These are phyloP conservation scores for Lachnellula arida DNA, from an alignment of 2,329 filamentous ascomycete species.

Conservation along the genomic window DNA sequence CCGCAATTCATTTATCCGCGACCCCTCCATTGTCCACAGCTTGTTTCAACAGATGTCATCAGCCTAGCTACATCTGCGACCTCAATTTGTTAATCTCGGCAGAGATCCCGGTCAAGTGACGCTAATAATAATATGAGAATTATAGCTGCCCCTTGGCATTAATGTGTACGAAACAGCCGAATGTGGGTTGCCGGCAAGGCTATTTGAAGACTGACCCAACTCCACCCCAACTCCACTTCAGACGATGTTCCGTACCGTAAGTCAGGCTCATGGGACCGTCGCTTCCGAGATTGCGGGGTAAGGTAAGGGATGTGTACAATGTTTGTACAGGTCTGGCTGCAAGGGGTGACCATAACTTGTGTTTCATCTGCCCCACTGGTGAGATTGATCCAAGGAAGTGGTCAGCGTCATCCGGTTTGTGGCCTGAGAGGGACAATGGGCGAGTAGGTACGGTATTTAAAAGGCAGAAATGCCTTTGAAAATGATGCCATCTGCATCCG, in stretches of 20 bases:
- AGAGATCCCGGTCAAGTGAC: not conserved
- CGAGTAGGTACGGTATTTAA: not conserved
- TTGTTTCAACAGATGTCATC: not conserved
- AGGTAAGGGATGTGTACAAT: not conserved
- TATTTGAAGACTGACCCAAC: no score
- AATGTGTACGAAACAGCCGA: not conserved
- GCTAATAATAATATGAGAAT: not conserved
- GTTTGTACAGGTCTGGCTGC: not conserved
- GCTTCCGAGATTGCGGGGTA: not conserved
- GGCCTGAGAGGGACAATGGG: no score
- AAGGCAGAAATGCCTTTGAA: not conserved
- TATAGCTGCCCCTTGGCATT: not conserved
- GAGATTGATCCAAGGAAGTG: not conserved
- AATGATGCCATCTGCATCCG: not conserved
- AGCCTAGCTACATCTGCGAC: not conserved
- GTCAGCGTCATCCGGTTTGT: not conserved
- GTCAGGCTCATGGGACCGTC: not conserved
- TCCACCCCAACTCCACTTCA: no score
- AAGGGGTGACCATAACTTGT: not conserved
- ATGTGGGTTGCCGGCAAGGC: not conserved
- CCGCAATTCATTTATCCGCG: not conserved
- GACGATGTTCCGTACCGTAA: no score
- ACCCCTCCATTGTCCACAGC: not conserved
- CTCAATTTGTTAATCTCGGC: not conserved
- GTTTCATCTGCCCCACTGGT: not conserved